Evolutionary conservation across 805 yeast species (phyloP).

Genomic region (Candida chilensis): DNA sequence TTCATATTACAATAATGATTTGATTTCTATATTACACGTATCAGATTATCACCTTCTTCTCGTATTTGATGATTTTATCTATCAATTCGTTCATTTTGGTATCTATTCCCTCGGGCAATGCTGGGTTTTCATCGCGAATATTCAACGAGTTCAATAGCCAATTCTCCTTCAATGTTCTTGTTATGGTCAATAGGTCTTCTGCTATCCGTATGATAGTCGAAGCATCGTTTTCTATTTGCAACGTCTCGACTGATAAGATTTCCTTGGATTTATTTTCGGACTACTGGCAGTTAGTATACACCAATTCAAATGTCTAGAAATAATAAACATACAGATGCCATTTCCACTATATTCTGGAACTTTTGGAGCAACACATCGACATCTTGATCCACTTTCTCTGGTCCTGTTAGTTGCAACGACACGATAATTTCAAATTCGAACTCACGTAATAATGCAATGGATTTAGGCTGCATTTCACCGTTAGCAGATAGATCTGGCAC

Average conservation of each 20-base stretch:
- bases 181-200: slow-evolving; percentile 26
- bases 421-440: slow-evolving; percentile 4
- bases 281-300: slow-evolving; percentile 6
- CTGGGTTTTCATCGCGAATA: slow-evolving; percentile 7
- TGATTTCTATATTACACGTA: no score
- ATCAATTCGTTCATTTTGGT: slow-evolving; percentile 14
- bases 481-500: no score
- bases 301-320: no score
- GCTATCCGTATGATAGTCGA: slow-evolving; percentile 27
- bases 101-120: background rate
- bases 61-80: slow-evolving; percentile 15
- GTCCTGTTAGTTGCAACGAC: no score
- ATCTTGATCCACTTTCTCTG: slow-evolving; percentile 41
- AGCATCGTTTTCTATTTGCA: slow-evolving; percentile 31
- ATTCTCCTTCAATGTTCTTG: slow-evolving; percentile 25
- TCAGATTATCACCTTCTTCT: slow-evolving; percentile 3
- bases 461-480: slow-evolving; percentile 39
- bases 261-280: slow-evolving; percentile 30
- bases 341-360: slow-evolving; percentile 43
- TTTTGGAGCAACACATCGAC: slow-evolving; percentile 42
- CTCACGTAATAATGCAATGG: slow-evolving; percentile 29
- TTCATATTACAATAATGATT: no score
- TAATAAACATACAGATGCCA: slow-evolving; percentile 19
- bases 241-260: slow-evolving; percentile 27
- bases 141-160: slow-evolving; percentile 33